Conservation (phyloP, 2,329 filamentous ascomycete species). For the Purpureocillium lavendulum region DNA sequence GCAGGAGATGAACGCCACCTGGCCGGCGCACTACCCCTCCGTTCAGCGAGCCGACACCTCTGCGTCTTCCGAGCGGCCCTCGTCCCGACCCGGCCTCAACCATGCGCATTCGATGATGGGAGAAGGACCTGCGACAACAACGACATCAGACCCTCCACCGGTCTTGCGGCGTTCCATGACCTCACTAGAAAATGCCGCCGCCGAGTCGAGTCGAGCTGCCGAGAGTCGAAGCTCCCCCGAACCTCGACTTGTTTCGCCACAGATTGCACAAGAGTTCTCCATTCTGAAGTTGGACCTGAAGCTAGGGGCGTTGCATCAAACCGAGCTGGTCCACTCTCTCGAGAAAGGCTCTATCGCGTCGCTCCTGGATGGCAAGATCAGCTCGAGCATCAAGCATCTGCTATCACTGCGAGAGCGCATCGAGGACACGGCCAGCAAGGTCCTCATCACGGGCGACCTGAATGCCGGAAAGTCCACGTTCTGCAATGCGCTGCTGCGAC, state of each 20-base stretch:
- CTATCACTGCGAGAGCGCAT: constrained; percentile 83
- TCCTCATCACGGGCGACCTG: constrained; percentile 88
- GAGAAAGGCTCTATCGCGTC: constrained; percentile 89
- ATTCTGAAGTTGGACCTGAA: constrained; percentile 92
- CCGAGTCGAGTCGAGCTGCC: constrained; percentile 68
- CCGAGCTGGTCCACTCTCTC: constrained; percentile 86
- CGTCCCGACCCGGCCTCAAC: constrained; percentile 51
- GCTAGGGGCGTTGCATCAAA: constrained; percentile 75
- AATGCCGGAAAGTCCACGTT: constrained; percentile 99
- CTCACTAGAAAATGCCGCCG: constrained; percentile 43
- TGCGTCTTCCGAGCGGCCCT: constrained; percentile 32
- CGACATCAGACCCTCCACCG: constrained; percentile 35
- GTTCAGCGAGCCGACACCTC: constrained; percentile 52
- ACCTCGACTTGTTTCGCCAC: constrained; percentile 78
- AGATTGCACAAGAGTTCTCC: constrained; percentile 93
- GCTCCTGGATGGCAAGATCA: constrained; percentile 87
- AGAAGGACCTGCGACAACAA: constrained; percentile 30
- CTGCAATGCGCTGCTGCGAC: constrained; percentile 89
- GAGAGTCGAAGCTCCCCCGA: constrained; percentile 55
- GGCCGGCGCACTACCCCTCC: constrained; percentile 93
- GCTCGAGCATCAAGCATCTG: constrained; percentile 86
- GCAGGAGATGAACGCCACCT: constrained; percentile 81
- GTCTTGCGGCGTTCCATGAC: constrained; percentile 64
- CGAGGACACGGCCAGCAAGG: constrained; percentile 95
- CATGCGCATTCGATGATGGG: constrained; percentile 55